Base-by-base conservation (phyloP, 352 stramenopile genomes). In the Phytophthora citricola region DNA sequence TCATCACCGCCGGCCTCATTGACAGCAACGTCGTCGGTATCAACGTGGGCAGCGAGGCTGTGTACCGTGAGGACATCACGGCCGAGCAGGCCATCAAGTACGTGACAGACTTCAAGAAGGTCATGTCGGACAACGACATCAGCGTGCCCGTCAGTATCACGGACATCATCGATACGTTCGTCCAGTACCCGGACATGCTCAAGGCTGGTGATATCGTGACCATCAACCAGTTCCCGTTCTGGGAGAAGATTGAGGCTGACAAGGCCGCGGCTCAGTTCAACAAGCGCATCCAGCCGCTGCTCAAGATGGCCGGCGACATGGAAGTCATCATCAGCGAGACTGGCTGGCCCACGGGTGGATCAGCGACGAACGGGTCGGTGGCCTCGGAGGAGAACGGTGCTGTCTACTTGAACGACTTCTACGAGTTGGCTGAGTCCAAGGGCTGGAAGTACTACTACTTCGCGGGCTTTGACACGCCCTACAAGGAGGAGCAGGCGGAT, bases 401-500 rank as follows among this genome's bases (percentile, higher is more conserved):
- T 12, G 76, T 49, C 8, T 95, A 91, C 76, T 58, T 94, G 53
- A 87, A 93, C 57, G 81, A 94, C 75, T 93, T 95, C 55, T 87
- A 84, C 61, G 41, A 79, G 43, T 74, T 92, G 46, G 84, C 87
- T 3, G 78, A 77, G 15, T 58, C 74, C 31, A 66, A 91, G 58
- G 78, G 79, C 22, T 92, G 83, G 81, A 91, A 93, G 73, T 94
- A 94, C 72, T 95, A 93, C 78, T 95, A 93, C 77, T 95, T 95
- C 62, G 76, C 85, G 1, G 88, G 77, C 57, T 93, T 96, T 14
- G 88, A 96, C 66, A 91, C 86, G 45, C 74, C 83, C 29, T 93
- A 89, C 76, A 94, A 94, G 77, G 69, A 79, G 45, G 55, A 81
- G 66, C 69, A 91, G 53, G 14, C 20, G 31, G 67, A 76, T 14